Evolutionary conservation across 768 basidiomycete genomes (phyloP), one percentile per base, ranked within the genome.

Genomic region (Kwoniella europaea): DNA sequence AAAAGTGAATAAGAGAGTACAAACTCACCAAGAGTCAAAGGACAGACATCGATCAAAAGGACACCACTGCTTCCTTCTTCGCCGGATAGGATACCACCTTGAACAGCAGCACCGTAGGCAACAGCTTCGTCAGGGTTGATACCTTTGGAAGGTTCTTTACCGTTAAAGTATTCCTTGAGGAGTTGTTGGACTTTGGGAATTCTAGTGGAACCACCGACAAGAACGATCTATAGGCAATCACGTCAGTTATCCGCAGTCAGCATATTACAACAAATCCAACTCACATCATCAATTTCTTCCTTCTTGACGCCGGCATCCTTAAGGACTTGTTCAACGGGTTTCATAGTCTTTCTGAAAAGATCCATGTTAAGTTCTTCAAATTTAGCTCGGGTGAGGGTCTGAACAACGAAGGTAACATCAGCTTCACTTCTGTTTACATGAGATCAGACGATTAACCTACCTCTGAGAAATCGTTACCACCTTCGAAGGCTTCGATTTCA

Each of bases 51-150:
- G 80, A 98, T 93, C 68, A 98, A 91, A 71, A 98, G 92, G 73
- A 98, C 89, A 75, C 92, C 94, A 64, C 88, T 89, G 71, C 91
- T 91, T 70, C 91, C 92, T 82, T 93, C 91, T 79, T 93, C 94
- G 64, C 96, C 96, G 57, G 94, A 91, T 71, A 99, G 91, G 78
- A 99, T 95, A 87, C 94, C 96, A 86, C 93, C 96, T 86, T 99
- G 96, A 75, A 98, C 93, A 65, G 96, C 96, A 69, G 96, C 96
- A 91, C 96, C 95, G 84, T 97, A 97, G 20, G 96, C 96, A 69
- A 98, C 94, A 67, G 96, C 95, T 86, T 98, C 96, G 76, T 98
- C 96, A 63, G 96, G 96, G 90, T 98, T 98, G 88, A 98, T 98
- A 86, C 91, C 91, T 89, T 95, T 97, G 88, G 94, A 94, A 80